Base-by-base conservation (phyloP, 1,139 yeast species). In the Suhomyces panamericanus region DNA sequence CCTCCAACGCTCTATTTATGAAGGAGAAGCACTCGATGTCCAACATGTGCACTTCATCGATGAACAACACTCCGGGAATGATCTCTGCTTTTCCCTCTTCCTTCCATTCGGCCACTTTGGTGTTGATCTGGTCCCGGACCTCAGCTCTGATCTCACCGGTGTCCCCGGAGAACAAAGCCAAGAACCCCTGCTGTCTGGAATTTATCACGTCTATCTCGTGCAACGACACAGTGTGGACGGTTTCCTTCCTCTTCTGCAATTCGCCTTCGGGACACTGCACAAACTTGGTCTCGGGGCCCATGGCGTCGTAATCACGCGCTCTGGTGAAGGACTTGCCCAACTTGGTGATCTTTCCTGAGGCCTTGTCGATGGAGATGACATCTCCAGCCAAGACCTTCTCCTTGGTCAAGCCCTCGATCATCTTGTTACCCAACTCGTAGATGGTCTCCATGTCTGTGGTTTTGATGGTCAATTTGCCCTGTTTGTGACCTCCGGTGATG, bases 241-340 rank as follows among this genome's bases (percentile, higher is more conserved):
- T 96, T 62, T 91, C 96, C 62, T 88, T 89, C 58, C 98, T 82
- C 61, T 88, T 87, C 70, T 95, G 99, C 61, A 95, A 77, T 73
- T 95, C 99, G 41, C 99, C 99, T 66, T 93, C 98, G 29, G 99
- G 99, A 64, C 97, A 89, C 67, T 93, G 97, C 41, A 95, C 96
- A 66, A 93, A 95, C 66, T 89, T 90, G 34, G 97, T 90, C 58
- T 95, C 98, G 38, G 97, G 96, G 6, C 99, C 98, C 97, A 93
- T 93, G 34, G 99, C 99, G 68, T 95, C 99, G 67, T 93, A 95
- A 67, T 95, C 99, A 62, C 99, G 79, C 4, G 98, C 95, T 56
- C 99, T 80, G 10, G 98, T 85, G 66, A 89, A 93, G 1, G 97
- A 90, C 64, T 96, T 83, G 49, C 99, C 99, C 52, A 95, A 77